Conservation (phyloP, 352 stramenopile species). For the Pythium coloratum region DNA sequence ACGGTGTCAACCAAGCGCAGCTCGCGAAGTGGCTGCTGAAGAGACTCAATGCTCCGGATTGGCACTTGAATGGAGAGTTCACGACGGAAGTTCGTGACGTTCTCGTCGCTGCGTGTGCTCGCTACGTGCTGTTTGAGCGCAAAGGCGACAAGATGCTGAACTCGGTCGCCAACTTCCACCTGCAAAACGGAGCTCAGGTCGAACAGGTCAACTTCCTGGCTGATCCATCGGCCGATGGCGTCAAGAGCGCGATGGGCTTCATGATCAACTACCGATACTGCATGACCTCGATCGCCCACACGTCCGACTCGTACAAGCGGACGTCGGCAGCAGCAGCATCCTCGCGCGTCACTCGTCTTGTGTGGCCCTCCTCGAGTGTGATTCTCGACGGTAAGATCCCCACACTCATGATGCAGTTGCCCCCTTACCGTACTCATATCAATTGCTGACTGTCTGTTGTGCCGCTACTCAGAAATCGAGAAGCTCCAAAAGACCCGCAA, state of each 20-base stretch:
- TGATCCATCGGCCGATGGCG: constrained; percentile 49
- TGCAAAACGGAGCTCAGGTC: constrained; percentile 84
- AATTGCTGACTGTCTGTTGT: neutral
- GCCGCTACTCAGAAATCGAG: constrained; percentile 44
- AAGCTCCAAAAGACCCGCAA: constrained; percentile 41
- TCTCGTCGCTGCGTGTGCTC: constrained; percentile 56
- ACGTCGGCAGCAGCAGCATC: constrained; percentile 67
- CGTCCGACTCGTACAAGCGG: constrained; percentile 80
- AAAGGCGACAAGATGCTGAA: constrained; percentile 80
- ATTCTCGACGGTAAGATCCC: constrained; percentile 61
- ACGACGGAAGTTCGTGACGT: constrained; percentile 50
- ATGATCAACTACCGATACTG: constrained; percentile 91
- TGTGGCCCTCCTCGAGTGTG: constrained; percentile 49
- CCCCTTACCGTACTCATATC: too few species aligned
- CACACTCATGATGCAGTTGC: neutral
- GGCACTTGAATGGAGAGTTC: constrained; percentile 52
- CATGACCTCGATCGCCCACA: constrained; percentile 77
- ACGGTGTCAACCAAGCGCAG: constrained; percentile 51
- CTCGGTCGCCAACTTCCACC: constrained; percentile 81
- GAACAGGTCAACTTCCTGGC: constrained; percentile 86
- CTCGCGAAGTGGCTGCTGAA: constrained; percentile 75
- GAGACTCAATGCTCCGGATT: constrained; percentile 44
- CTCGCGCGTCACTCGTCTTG: constrained; percentile 48
- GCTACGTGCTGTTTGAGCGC: constrained; percentile 82
- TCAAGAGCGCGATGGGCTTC: constrained; percentile 54